Evolutionary conservation across 129 eudicot genomes (phyloP).

Genomic region (Artemisia annua): DNA sequence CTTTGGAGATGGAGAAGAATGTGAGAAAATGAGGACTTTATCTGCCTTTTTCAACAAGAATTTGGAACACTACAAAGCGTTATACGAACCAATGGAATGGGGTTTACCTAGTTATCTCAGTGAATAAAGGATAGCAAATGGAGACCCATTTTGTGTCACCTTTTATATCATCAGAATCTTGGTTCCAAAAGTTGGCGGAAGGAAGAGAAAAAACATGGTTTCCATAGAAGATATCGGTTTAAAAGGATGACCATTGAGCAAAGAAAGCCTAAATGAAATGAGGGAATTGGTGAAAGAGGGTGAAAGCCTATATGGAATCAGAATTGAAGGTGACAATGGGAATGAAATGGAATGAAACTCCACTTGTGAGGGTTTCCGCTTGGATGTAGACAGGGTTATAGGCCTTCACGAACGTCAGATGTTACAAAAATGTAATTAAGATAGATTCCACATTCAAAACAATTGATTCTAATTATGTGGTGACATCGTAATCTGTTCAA

Average conservation of each 20-base stretch:
- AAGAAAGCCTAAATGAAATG: slow-evolving; percentile 45
- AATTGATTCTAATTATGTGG: slow-evolving; percentile 25
- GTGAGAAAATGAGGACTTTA: slow-evolving; percentile 13
- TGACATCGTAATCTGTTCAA: neutral
- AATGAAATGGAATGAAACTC: slow-evolving; percentile 62
- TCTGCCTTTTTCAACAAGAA: slow-evolving; percentile 35
- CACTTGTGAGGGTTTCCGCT: slow-evolving; percentile 57
- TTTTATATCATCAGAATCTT: slow-evolving; percentile 39
- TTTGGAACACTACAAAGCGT: slow-evolving; percentile 48
- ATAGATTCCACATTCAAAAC: neutral
- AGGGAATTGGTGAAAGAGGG: slow-evolving; percentile 54
- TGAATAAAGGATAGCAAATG: slow-evolving; percentile 61
- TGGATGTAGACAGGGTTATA: slow-evolving; percentile 6
- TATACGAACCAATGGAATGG: slow-evolving; percentile 57
- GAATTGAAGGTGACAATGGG: slow-evolving; percentile 35
- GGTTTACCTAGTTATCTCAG: slow-evolving; percentile 46
- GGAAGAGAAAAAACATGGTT: slow-evolving; percentile 2
- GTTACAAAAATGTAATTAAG: neutral
- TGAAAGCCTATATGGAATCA: slow-evolving; percentile 39
- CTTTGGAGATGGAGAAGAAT: slow-evolving; percentile 56
- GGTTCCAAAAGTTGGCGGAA: slow-evolving; percentile 56
- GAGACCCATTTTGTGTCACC: slow-evolving; percentile 59
- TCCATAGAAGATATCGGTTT: slow-evolving; percentile 14
- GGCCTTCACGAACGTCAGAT: neutral
- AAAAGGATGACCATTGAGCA: slow-evolving; percentile 38